Percentiles rank a stretch among this genome's conserved stretches.
Evolutionary conservation across 73 alveolate species (phyloP).

Genomic region (Urostyla sp.): DNA sequence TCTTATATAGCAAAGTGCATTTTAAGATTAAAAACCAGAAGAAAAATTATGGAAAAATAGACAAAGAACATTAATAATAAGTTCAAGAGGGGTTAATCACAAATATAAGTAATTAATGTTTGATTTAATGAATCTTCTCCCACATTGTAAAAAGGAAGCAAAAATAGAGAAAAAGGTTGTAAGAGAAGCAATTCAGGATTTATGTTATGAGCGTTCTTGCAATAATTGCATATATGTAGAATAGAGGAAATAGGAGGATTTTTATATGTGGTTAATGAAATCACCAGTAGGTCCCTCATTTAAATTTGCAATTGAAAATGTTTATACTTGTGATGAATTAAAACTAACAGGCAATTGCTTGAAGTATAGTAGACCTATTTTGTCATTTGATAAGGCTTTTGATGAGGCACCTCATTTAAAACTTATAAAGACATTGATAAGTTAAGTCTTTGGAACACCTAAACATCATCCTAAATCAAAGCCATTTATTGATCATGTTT

Average conservation of each 20-base stretch:
- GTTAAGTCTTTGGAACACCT: slow-evolving; percentile 92
- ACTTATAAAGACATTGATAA: slow-evolving; percentile 87
- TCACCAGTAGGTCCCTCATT: slow-evolving; percentile 97
- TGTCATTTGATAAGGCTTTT: slow-evolving; percentile 92
- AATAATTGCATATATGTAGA: slow-evolving; percentile 94
- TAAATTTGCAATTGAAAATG: slow-evolving; percentile 89
- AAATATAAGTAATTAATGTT: slow-evolving; percentile 84
- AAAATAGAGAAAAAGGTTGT: slow-evolving; percentile 94
- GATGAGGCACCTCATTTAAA: slow-evolving; percentile 77
- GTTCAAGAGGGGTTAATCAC: slow-evolving; percentile 92
- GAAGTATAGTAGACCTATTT: slow-evolving; percentile 94
- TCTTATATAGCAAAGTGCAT: no score
- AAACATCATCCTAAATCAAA: slow-evolving; percentile 97
- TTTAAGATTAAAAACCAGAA: slow-evolving; percentile 63
- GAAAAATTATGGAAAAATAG: slow-evolving; percentile 90
- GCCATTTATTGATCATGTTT: slow-evolving; percentile 97
- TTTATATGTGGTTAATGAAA: slow-evolving; percentile 94
- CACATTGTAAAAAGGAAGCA: slow-evolving; percentile 97
- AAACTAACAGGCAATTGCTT: slow-evolving; percentile 98
- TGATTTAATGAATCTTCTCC: slow-evolving; percentile 91
- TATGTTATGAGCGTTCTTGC: slow-evolving; percentile 93
- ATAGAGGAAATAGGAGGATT: slow-evolving; percentile 87
- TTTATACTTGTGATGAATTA: slow-evolving; percentile 93
- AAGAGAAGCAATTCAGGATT: slow-evolving; percentile 84
- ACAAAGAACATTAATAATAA: slow-evolving; percentile 89